Evolutionary conservation across 345 rosid species (phyloP).

Genomic region (Ceriops zippeliana): DNA sequence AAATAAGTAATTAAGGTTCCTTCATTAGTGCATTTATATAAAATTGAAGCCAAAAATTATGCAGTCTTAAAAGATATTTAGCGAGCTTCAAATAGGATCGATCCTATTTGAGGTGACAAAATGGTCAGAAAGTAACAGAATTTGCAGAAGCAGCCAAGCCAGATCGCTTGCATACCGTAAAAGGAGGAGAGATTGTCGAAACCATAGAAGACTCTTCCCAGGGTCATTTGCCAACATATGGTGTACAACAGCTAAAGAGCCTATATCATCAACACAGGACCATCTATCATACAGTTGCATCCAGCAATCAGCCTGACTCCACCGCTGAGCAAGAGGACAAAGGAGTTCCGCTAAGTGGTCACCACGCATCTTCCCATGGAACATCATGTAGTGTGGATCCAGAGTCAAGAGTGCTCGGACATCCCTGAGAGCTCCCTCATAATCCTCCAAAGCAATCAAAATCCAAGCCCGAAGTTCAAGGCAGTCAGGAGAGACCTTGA

Average conservation of each 20-base stretch:
- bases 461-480: background rate
- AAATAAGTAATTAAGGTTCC: background rate
- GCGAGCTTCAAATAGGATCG: background rate
- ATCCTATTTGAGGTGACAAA: too few relatives aligned
- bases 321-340: background rate
- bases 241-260: constrained; percentile 2
- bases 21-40: background rate
- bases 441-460: background rate
- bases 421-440: constrained; percentile 1
- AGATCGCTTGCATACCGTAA: background rate
- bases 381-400: background rate
- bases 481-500: constrained; percentile 2
- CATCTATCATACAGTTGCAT: constrained; percentile 6
- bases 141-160: background rate
- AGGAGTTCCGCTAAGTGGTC: background rate
- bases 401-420: background rate
- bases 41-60: too few relatives aligned
- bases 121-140: too few relatives aligned
- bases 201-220: background rate
- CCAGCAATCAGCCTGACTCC: constrained; percentile 8
- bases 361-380: background rate
- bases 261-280: constrained; percentile 11
- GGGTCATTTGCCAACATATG: constrained; percentile 8
- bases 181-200: constrained; percentile 4
- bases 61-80: too few relatives aligned